These are phyloP conservation scores for Combretum micranthum DNA, from an alignment of 345 rosid species.

Conservation along the genomic window DNA sequence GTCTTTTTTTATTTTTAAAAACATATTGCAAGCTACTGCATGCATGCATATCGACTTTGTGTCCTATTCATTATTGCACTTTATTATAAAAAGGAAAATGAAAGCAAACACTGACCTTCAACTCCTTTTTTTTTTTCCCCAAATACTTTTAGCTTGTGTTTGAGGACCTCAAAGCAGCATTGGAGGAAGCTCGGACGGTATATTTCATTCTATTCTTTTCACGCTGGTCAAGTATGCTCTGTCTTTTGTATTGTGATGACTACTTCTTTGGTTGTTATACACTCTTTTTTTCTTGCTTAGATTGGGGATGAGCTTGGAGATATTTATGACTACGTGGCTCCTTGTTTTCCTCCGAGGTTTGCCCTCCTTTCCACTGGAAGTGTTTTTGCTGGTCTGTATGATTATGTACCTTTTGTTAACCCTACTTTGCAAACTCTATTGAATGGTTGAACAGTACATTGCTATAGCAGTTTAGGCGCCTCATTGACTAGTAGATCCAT, in stretches of 20 bases:
- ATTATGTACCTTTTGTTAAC: neutral
- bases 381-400: neutral
- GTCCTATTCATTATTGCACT: too few species aligned
- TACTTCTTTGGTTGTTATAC: conserved; percentile 1
- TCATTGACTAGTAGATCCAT: too few species aligned
- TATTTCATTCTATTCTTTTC: conserved; percentile 10
- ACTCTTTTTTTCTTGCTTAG: conserved; percentile 35
- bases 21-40: too few species aligned
- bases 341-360: conserved; percentile 95
- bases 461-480: too few species aligned
- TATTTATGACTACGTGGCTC: conserved; percentile 96
- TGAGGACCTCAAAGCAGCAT: conserved; percentile 89
- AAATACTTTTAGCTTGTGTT: conserved; percentile 65
- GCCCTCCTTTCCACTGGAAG: conserved; percentile 3
- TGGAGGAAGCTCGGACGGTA: conserved; percentile 94
- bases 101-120: too few species aligned
- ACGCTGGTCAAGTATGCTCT: neutral
- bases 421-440: neutral
- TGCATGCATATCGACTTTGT: too few species aligned
- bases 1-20: too few species aligned
- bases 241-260: too few species aligned
- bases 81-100: too few species aligned
- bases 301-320: conserved; percentile 99
- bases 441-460: too few species aligned
- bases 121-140: conserved; percentile 13